These are phyloP conservation scores for Teunomyces pallodes DNA, from an alignment of 805 yeast species.

Conservation along the genomic window DNA sequence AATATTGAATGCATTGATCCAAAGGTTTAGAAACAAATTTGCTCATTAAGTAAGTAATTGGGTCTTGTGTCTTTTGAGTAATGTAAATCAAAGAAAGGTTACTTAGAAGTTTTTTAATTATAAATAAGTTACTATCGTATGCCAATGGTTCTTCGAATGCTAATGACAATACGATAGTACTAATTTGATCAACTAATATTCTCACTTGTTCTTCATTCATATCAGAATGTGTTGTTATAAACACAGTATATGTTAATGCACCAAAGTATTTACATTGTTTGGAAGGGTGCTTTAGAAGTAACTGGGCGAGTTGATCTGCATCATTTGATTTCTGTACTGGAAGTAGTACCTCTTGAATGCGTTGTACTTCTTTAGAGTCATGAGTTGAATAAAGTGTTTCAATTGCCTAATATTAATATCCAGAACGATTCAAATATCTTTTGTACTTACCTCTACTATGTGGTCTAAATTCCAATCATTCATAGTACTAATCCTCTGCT, in stretches of 20 bases:
- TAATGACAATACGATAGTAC: neutral
- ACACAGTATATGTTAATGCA: conserved; percentile 73
- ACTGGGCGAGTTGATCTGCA: conserved; percentile 59
- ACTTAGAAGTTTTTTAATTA: conserved; percentile 58
- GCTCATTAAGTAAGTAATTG: conserved; percentile 5
- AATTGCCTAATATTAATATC: conserved; percentile 24
- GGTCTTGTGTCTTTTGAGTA: conserved; percentile 23
- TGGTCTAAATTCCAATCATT: conserved; percentile 6
- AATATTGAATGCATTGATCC: neutral
- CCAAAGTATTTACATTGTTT: conserved; percentile 69
- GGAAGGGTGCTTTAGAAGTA: conserved; percentile 42
- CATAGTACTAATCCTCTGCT: neutral
- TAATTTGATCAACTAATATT: conserved; percentile 3
- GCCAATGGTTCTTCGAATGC: neutral
- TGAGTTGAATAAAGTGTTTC: conserved; percentile 43
- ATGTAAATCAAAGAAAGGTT: conserved; percentile 50
- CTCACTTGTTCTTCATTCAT: conserved; percentile 5
- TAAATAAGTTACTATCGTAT: conserved; percentile 25
- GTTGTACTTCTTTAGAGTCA: conserved; percentile 35
- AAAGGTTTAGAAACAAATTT: neutral
- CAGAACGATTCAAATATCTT: neutral
- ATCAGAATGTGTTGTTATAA: conserved; percentile 35
- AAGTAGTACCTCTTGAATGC: conserved; percentile 57
- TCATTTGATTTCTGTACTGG: conserved; percentile 51
- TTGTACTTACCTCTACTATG: conserved; percentile 6